These are phyloP conservation scores for Zychaea mexicana DNA, from an alignment of 371 early-diverging fungal genomes.

Conservation along the genomic window DNA sequence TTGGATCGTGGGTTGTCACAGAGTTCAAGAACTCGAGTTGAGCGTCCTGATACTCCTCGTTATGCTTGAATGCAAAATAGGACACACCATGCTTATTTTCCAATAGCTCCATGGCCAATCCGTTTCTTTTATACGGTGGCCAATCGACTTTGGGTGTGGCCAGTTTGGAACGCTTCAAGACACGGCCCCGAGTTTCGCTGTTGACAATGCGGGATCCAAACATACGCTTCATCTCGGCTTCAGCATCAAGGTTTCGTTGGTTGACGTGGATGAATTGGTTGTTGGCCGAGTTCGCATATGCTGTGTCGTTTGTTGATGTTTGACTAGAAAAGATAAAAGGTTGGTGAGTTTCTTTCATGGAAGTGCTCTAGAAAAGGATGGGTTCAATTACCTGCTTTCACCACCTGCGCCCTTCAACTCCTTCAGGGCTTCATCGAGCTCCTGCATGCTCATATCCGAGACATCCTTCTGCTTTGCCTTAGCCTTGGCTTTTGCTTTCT, in stretches of 20 bases:
- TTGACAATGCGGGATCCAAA: slow-evolving; percentile 87
- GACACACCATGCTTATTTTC: slow-evolving; percentile 47
- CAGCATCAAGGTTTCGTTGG: slow-evolving; percentile 73
- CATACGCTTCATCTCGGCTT: slow-evolving; percentile 85
- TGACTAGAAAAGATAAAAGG: too few species aligned
- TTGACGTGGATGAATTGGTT: slow-evolving; percentile 63
- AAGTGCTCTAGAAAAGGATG: too few species aligned
- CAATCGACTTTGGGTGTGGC: slow-evolving; percentile 77
- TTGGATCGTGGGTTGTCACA: slow-evolving; percentile 77
- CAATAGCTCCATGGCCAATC: slow-evolving; percentile 75
- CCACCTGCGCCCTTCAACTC: slow-evolving; percentile 38
- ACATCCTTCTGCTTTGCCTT: slow-evolving; percentile 38
- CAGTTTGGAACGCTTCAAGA: slow-evolving; percentile 62
- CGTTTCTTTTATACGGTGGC: slow-evolving; percentile 71
- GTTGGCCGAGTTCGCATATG: not conserved
- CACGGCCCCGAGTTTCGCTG: slow-evolving; percentile 46
- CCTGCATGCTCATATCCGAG: slow-evolving; percentile 60
- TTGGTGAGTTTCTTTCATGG: slow-evolving; percentile 35
- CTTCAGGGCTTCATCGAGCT: slow-evolving; percentile 62
- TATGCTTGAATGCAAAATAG: slow-evolving; percentile 70
- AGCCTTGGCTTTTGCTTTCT: slow-evolving; percentile 58
- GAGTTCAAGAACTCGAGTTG: slow-evolving; percentile 76
- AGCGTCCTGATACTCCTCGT: slow-evolving; percentile 69
- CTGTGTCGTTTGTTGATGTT: not conserved
- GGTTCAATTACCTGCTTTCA: slow-evolving; percentile 1